Conservation (phyloP, 1,139 yeast species). For the Hyphopichia pseudoburtonii region DNA sequence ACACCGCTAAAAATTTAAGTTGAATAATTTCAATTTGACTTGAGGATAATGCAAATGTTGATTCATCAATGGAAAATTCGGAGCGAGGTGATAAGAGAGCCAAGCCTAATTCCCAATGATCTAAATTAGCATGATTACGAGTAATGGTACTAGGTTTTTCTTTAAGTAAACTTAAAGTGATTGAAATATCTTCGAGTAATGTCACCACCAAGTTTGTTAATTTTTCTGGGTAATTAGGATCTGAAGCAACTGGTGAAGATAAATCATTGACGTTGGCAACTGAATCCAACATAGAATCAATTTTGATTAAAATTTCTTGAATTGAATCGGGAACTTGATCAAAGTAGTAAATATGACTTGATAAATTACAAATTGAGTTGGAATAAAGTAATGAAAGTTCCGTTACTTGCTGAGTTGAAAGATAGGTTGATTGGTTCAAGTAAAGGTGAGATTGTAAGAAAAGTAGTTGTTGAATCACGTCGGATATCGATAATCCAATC, state of each 20-base stretch:
- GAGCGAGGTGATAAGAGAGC: constrained; percentile 31
- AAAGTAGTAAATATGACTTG: constrained; percentile 72
- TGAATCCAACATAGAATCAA: constrained; percentile 31
- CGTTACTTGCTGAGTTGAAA: constrained; percentile 21
- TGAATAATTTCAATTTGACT: constrained; percentile 33
- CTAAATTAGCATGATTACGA: constrained; percentile 42
- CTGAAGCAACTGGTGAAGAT: constrained; percentile 12
- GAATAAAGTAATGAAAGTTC: constrained; percentile 34
- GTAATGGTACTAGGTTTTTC: constrained; percentile 33
- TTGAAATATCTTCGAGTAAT: constrained; percentile 32
- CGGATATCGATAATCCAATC: constrained; percentile 89
- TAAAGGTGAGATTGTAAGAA: constrained; percentile 55
- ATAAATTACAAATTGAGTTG: constrained; percentile 58
- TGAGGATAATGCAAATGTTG: constrained; percentile 16
- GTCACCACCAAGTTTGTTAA: constrained; percentile 27
- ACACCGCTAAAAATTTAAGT: constrained; percentile 31
- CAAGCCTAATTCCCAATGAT: constrained; percentile 45
- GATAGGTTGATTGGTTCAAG: constrained; percentile 22
- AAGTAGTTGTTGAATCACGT: constrained; percentile 65
- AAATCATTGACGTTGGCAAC: not conserved
- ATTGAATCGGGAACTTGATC: constrained; percentile 81
- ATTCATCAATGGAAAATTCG: constrained; percentile 15
- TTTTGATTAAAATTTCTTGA: constrained; percentile 49
- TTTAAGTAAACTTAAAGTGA: constrained; percentile 32
- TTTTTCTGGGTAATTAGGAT: constrained; percentile 16